Percentiles rank a stretch among this genome's conserved stretches.
Evolutionary conservation across 2,329 filamentous ascomycete species (phyloP).

Genomic region (Aspergillus persii): DNA sequence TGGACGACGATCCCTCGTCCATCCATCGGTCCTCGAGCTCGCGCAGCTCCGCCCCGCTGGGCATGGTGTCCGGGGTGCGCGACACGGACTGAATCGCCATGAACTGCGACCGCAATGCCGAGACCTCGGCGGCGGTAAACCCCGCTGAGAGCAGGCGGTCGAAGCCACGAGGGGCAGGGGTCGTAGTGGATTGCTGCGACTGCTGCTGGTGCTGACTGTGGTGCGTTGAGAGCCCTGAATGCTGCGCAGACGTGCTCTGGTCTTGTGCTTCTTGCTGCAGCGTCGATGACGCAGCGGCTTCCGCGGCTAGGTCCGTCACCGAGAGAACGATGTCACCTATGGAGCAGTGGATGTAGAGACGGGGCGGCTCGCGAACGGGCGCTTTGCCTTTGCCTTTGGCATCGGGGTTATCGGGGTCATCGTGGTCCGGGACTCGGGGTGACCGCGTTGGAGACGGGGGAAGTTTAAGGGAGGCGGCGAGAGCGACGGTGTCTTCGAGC

Average conservation of each 20-base stretch:
- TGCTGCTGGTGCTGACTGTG: slow-evolving; percentile 5
- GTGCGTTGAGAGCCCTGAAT: background rate
- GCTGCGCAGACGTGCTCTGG: background rate
- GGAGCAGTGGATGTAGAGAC: slow-evolving; percentile 90
- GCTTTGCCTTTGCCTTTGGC: slow-evolving; percentile 64
- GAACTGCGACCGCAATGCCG: slow-evolving; percentile 83
- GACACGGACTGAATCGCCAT: slow-evolving; percentile 76
- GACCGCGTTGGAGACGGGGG: slow-evolving; percentile 55
- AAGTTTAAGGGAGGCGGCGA: slow-evolving; percentile 67
- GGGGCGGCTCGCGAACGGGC: slow-evolving; percentile 52
- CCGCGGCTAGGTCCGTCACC: slow-evolving; percentile 64
- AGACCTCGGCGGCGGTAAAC: slow-evolving; percentile 79
- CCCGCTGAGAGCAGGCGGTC: slow-evolving; percentile 79
- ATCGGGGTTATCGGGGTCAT: slow-evolving; percentile 15
- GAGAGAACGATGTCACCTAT: slow-evolving; percentile 74
- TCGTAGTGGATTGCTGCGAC: slow-evolving; percentile 42
- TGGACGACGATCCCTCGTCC: slow-evolving; percentile 56
- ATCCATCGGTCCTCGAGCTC: slow-evolving; percentile 88
- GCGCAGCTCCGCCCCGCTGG: slow-evolving; percentile 70
- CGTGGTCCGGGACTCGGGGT: slow-evolving; percentile 22
- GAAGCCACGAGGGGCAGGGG: slow-evolving; percentile 71
- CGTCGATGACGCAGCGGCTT: slow-evolving; percentile 50
- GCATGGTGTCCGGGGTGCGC: slow-evolving; percentile 87
- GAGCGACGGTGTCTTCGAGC: slow-evolving; percentile 68
- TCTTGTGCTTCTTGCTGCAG: slow-evolving; percentile 19